These are phyloP conservation scores for Fusarium euwallaceae DNA, from an alignment of 2,329 filamentous ascomycete genomes.

Conservation along the genomic window DNA sequence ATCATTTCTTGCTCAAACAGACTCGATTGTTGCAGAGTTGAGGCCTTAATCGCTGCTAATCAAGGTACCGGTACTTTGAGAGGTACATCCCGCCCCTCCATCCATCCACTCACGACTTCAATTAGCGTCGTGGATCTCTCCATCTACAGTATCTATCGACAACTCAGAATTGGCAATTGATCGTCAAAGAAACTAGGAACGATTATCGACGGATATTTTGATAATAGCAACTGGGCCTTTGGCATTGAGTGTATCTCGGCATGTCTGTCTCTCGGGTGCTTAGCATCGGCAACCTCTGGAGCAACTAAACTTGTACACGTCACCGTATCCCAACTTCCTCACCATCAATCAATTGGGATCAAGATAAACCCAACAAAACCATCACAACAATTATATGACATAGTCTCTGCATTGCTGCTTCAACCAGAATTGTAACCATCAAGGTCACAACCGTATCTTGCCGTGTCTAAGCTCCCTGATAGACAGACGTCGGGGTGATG, in stretches of 20 bases:
- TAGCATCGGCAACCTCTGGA: neutral
- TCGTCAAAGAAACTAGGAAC: neutral
- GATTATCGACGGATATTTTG: neutral
- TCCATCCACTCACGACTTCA: neutral
- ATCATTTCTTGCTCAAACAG: slow-evolving; percentile 37
- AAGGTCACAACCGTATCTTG: neutral
- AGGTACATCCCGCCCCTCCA: slow-evolving; percentile 13
- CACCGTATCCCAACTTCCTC: neutral
- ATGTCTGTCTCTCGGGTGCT: neutral
- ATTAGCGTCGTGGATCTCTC: neutral
- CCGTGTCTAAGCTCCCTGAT: neutral
- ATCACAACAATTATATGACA: neutral
- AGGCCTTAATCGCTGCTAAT: neutral
- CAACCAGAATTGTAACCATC: neutral
- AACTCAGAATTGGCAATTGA: neutral
- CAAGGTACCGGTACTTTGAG: slow-evolving; percentile 31
- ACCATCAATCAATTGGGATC: neutral
- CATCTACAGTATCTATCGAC: neutral
- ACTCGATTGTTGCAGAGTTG: slow-evolving; percentile 19
- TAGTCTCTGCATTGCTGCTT: neutral
- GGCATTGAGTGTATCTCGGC: neutral
- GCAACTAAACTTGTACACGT: neutral
- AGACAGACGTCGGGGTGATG: neutral
- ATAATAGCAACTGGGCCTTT: neutral
- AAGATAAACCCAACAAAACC: neutral